A percentile compares a stretch with the other conserved stretches of the same genome.
These are phyloP conservation scores for Brasilioporus rufonigricans DNA, from an alignment of 768 basidiomycete species.

Conservation along the genomic window DNA sequence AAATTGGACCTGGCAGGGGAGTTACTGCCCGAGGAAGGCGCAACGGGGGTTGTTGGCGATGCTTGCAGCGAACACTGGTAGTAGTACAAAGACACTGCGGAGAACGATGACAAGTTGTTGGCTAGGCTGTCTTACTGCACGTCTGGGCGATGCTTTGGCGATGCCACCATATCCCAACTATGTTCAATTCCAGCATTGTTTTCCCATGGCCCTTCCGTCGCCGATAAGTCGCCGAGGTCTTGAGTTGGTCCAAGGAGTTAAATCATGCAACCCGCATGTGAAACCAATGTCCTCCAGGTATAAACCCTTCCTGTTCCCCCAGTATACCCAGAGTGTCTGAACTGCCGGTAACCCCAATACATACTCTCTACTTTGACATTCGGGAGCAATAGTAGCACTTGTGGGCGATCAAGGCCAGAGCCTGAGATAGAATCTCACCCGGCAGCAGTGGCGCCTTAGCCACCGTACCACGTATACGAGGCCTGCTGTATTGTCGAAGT, in stretches of 20 bases:
- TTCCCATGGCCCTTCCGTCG: conserved; percentile 16
- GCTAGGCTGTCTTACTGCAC: too few species aligned
- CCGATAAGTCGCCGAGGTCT: too few species aligned
- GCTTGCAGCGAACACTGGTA: not conserved
- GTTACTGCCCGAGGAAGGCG: not conserved
- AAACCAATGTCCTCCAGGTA: not conserved
- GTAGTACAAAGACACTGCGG: not conserved
- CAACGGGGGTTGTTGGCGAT: not conserved
- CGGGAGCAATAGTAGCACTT: not conserved
- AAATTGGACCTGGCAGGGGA: not conserved
- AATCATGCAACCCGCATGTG: not conserved
- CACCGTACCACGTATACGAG: not conserved
- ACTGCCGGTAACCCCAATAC: not conserved
- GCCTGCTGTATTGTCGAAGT: not conserved
- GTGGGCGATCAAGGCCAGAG: conserved; percentile 1
- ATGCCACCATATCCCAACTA: conserved; percentile 17
- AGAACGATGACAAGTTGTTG: conserved; percentile 4
- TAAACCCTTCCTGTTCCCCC: not conserved
- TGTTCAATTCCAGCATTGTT: conserved; percentile 18
- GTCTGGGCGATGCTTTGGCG: conserved; percentile 15
- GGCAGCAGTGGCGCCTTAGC: not conserved
- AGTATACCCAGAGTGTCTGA: too few species aligned
- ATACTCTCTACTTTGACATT: too few species aligned
- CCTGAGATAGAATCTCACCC: conserved; percentile 6
- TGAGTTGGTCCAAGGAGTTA: too few species aligned